Percentiles rank a stretch among this genome's conserved stretches.
Conservation (phyloP, 2,329 filamentous ascomycete species). For the Phialophora expanda region DNA sequence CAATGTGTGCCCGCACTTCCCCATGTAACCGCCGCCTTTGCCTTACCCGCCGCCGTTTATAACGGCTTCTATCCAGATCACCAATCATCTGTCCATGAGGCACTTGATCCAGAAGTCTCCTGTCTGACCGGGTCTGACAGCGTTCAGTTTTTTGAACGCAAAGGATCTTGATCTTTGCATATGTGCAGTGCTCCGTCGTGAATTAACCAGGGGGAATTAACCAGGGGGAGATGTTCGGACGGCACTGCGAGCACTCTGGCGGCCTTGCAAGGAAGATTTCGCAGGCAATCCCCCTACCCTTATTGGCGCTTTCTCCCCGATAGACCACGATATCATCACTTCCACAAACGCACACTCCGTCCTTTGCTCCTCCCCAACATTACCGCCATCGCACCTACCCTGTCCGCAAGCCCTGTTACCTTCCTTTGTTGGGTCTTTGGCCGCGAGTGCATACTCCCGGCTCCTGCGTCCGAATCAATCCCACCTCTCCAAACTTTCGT, state of each 20-base stretch:
- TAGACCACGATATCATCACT: conserved; percentile 4
- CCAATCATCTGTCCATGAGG: conserved; percentile 10
- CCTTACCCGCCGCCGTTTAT: conserved; percentile 10
- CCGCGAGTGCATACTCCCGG: conserved; percentile 7
- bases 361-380: neutral
- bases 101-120: neutral
- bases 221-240: neutral
- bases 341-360: neutral
- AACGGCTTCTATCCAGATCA: conserved; percentile 12
- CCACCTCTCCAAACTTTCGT: neutral
- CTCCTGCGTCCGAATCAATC: conserved; percentile 9
- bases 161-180: neutral
- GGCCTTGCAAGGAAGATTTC: conserved; percentile 1
- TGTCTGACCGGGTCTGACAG: conserved; percentile 1
- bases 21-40: conserved; percentile 8
- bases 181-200: neutral
- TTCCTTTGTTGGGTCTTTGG: conserved; percentile 10
- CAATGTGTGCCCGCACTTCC: neutral
- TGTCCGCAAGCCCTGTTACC: conserved; percentile 7
- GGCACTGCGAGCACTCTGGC: neutral
- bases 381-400: neutral
- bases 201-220: neutral
- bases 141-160: neutral
- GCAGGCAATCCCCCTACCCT: neutral
- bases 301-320: conserved; percentile 13